Percentiles rank a stretch among this genome's conserved stretches.
These are phyloP conservation scores for Hypoxylon intermedium DNA, from an alignment of 495 filamentous ascomycete species.

Conservation along the genomic window DNA sequence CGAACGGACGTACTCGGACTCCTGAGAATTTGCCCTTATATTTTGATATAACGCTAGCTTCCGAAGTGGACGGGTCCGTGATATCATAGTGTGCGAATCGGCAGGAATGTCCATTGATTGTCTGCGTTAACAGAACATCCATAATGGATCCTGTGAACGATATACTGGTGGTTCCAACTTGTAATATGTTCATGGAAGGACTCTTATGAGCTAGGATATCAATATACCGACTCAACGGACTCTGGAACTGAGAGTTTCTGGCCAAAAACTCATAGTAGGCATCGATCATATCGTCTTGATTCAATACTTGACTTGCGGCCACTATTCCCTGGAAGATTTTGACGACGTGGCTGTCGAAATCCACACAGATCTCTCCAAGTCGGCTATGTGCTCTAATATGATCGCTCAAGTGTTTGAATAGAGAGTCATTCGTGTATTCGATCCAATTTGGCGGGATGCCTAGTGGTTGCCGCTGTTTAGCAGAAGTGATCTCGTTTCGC, in stretches of 20 bases:
- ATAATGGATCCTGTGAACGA: background rate
- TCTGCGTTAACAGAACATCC: background rate
- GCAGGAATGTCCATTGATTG: background rate
- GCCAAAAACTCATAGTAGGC: background rate
- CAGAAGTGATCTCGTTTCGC: background rate
- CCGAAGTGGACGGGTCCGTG: background rate
- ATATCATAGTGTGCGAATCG: background rate
- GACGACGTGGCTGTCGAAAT: background rate
- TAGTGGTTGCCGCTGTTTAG: background rate
- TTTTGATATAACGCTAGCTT: background rate
- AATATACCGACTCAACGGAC: background rate
- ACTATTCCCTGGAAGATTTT: background rate
- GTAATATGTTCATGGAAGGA: constrained; percentile 10
- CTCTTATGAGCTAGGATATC: constrained; percentile 23
- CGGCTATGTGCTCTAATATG: background rate
- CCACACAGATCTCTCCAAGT: background rate
- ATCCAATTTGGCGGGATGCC: background rate
- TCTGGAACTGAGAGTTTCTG: background rate
- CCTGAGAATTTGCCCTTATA: background rate
- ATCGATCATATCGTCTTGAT: background rate
- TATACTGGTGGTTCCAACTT: constrained; percentile 4
- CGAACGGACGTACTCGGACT: background rate
- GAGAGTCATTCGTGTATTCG: background rate
- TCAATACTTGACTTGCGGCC: background rate
- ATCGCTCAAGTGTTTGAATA: background rate